These are phyloP conservation scores for Geotrichum bryndzae DNA, from an alignment of 1,139 yeast genomes.

Conservation along the genomic window DNA sequence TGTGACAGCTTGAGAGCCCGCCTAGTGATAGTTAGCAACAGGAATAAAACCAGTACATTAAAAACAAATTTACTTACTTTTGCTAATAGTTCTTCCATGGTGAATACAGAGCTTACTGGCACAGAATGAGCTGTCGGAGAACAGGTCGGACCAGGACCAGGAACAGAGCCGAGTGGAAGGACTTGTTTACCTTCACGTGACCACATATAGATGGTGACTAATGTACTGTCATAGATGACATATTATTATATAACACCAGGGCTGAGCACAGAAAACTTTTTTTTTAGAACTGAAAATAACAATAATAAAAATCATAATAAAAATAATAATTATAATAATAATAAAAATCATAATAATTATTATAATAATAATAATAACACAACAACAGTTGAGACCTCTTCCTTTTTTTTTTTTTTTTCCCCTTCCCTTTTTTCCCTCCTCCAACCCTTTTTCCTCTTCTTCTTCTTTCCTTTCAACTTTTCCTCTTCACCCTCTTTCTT, in stretches of 20 bases:
- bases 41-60: background rate
- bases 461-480: background rate
- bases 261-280: background rate
- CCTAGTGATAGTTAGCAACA: constrained; percentile 34
- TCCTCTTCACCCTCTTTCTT: background rate
- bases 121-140: background rate
- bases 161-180: background rate
- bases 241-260: background rate
- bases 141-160: background rate
- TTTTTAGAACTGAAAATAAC: background rate
- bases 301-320: background rate
- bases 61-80: constrained; percentile 5
- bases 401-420: background rate
- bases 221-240: background rate
- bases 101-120: background rate
- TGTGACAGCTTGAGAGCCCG: constrained; percentile 73
- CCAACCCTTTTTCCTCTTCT: background rate
- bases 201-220: background rate
- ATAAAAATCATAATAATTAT: background rate
- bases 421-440: background rate
- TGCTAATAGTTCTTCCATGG: constrained; percentile 19
- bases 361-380: background rate
- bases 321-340: background rate
- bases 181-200: background rate
- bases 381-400: background rate